phyloP scores from a whole-genome alignment of 768 basidiomycete genomes.

The Psilocybe cyanescens region DNA sequence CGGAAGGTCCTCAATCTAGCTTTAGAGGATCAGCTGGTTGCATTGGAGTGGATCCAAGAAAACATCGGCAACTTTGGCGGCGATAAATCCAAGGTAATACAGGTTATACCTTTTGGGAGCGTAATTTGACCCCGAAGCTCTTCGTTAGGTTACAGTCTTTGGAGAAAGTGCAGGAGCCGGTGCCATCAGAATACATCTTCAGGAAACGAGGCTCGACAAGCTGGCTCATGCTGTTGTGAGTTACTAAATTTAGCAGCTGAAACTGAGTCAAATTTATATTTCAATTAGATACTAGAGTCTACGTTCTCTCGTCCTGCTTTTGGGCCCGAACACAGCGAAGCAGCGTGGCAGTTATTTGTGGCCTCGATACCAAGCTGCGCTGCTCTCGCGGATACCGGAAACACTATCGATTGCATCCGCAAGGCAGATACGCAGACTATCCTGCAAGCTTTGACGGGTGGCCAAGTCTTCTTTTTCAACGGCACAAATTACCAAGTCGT shows the following conservation, averaged over 20 bases:
- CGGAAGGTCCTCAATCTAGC: constrained; percentile 39
- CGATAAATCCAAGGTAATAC: constrained; percentile 33
- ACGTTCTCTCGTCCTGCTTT: constrained; percentile 34
- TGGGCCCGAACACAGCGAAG: constrained; percentile 29
- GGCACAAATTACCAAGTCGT: constrained; percentile 26
- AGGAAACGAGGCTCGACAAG: constrained; percentile 29
- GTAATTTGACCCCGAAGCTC: background rate
- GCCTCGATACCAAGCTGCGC: constrained; percentile 33
- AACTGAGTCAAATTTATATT: background rate
- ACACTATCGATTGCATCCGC: constrained; percentile 35
- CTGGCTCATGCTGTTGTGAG: constrained; percentile 34
- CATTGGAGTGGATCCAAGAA: constrained; percentile 55
- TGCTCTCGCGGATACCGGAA: constrained; percentile 20
- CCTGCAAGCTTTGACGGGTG: constrained; percentile 3
- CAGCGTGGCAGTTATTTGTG: constrained; percentile 39
- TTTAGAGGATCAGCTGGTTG: constrained; percentile 45
- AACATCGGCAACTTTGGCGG: constrained; percentile 64
- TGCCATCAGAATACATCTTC: constrained; percentile 35
- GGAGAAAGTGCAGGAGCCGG: constrained; percentile 58
- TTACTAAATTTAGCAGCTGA: background rate
- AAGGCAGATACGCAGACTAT: constrained; percentile 9
- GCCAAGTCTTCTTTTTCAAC: constrained; percentile 11
- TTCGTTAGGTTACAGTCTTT: constrained; percentile 44
- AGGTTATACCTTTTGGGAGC: background rate
- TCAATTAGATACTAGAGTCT: constrained; percentile 38